Evolutionary conservation across 768 basidiomycete genomes (phyloP), one percentile per base, ranked within the genome.

Genomic region (Mycena epipterygia): DNA sequence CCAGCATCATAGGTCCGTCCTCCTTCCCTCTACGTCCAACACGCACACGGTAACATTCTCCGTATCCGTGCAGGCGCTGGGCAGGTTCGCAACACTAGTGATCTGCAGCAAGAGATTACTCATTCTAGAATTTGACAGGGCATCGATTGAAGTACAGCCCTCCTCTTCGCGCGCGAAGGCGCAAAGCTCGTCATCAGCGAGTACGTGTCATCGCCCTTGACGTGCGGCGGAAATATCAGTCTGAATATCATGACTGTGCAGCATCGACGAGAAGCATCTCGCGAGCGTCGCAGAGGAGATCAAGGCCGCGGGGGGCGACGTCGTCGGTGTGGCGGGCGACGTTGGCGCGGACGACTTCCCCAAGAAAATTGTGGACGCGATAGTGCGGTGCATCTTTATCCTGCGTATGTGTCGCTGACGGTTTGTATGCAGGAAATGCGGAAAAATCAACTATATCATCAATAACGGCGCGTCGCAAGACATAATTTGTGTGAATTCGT

Each of bases 121-220:
- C 56, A 58, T 52, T 37, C 52, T n/a, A n/a, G n/a, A n/a, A n/a
- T 63, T 30, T 1, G 55, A 17, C 74, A 95, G 90, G 95, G 94
- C 71, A 96, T 96, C 67, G 95, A 95, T 4, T 87, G 87, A 52
- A 89, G 91, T 32, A 85, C 88, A 41, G 95, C 95, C 1, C 81
- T 95, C 35, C 84, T 94, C 46, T 95, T 95, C 74, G 92, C 94
- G 6, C 90, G 90, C 71, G 95, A 96, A 77, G 95, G 95, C 21
- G 94, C 95, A 17, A 95, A 93, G 77, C 90, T 96, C 58, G 93
- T 96, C 73, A 91, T 92, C 58, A 90, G 91, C 86, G 95, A 96
- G 91, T 95, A 73, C 64, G 86, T 80, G 32, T 39, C 57, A 37
- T 5, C n/a, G n/a, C 17, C 55, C n/a, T 35, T 14, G 29, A 37